Conservation (phyloP, 805 yeast species). For the Candida taoyuanica region DNA sequence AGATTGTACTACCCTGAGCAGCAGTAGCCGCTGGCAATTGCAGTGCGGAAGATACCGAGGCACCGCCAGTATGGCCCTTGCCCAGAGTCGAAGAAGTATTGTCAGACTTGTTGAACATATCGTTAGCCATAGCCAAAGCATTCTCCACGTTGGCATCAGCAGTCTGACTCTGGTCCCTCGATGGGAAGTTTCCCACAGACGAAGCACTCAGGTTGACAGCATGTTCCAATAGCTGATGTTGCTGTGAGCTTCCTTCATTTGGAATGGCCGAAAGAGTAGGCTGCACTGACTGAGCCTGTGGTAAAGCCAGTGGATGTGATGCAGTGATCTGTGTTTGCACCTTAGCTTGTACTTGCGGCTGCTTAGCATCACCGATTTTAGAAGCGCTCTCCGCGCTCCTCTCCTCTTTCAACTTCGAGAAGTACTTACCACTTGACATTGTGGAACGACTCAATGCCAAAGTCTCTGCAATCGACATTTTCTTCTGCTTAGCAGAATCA, state of each 20-base stretch:
- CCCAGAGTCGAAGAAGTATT: not conserved
- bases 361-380: not conserved
- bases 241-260: not conserved
- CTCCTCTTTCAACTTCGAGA: constrained; percentile 23
- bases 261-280: not conserved
- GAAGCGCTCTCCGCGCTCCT: constrained; percentile 6
- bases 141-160: not conserved
- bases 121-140: constrained; percentile 3
- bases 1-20: constrained; percentile 16
- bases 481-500: constrained; percentile 21
- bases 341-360: constrained; percentile 1
- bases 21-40: constrained; percentile 16
- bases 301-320: too few relatives aligned
- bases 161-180: not conserved
- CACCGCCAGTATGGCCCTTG: not conserved
- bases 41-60: constrained; percentile 5
- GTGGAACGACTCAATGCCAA: constrained; percentile 49
- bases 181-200: too few relatives aligned
- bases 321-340: not conserved
- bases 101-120: constrained; percentile 11
- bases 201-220: too few relatives aligned
- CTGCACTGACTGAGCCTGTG: too few relatives aligned
- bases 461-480: constrained; percentile 54
- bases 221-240: too few relatives aligned
- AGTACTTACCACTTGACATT: constrained; percentile 33